Conservation (phyloP, 176 grass and related monocot genomes). For the Cymbopogon citratus region DNA sequence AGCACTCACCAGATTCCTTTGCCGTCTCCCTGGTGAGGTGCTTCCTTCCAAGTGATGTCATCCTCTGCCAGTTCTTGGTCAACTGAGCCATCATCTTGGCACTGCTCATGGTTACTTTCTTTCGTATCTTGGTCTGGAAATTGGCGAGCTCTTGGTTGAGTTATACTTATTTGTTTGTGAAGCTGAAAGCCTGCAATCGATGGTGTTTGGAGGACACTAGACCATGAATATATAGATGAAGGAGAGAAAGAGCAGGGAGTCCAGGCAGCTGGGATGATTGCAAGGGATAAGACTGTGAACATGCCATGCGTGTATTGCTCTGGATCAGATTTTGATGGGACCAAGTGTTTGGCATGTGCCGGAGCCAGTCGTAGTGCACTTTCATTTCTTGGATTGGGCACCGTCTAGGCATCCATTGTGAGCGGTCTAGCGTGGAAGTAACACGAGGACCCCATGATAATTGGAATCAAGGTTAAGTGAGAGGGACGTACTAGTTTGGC, state of each 20-base stretch:
- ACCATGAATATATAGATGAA: not conserved
- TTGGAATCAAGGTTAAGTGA: not conserved
- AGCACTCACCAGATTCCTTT: not conserved
- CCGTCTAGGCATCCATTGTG: not conserved
- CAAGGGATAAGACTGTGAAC: slow-evolving; percentile 16
- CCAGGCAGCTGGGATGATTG: not conserved
- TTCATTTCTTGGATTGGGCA: not conserved
- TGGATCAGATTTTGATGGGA: slow-evolving; percentile 26
- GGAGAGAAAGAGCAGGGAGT: not conserved
- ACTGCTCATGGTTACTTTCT: slow-evolving; percentile 21
- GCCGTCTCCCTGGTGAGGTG: not conserved
- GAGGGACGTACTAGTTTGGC: not conserved
- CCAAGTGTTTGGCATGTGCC: not conserved
- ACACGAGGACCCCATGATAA: not conserved
- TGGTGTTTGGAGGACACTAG: not conserved
- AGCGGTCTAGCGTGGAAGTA: not conserved
- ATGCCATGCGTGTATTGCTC: not conserved
- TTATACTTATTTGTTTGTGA: not conserved
- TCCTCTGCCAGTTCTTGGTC: slow-evolving; percentile 43
- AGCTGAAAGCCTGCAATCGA: not conserved
- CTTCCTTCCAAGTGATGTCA: not conserved
- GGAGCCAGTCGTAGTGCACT: not conserved
- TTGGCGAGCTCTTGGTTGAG: not conserved
- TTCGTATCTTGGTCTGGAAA: not conserved
- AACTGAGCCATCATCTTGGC: slow-evolving; percentile 17